phyloP scores from a whole-genome alignment of 495 filamentous ascomycete genomes.

The Aspergillus funiculosus region DNA sequence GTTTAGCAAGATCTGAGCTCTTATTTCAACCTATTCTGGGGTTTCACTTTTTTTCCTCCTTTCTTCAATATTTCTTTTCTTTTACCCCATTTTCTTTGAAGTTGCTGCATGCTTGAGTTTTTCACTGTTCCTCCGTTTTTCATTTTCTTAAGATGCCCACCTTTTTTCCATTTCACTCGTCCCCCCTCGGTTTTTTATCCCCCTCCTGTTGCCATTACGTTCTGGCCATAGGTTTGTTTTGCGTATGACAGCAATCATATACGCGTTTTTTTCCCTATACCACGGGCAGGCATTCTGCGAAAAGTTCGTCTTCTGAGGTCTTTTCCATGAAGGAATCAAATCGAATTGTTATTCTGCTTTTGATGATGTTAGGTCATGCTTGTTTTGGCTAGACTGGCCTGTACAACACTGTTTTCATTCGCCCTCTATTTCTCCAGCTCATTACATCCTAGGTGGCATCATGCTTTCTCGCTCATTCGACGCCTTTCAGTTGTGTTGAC shows the following conservation, averaged over 20 bases:
- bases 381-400: conserved; percentile 29
- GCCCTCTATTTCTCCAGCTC: conserved; percentile 21
- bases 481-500: conserved; percentile 13
- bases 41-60: conserved; percentile 12
- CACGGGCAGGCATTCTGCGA: conserved; percentile 48
- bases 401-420: conserved; percentile 30
- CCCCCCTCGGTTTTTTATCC: conserved; percentile 16
- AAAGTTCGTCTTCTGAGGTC: conserved; percentile 39
- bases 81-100: conserved; percentile 5
- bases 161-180: conserved; percentile 7
- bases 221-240: conserved; percentile 30
- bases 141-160: conserved; percentile 1
- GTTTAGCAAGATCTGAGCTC: conserved; percentile 42
- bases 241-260: conserved; percentile 37
- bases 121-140: conserved; percentile 13
- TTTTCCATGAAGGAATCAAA: conserved; percentile 38
- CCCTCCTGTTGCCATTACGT: conserved; percentile 16
- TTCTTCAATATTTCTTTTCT: conserved; percentile 6
- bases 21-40: conserved; percentile 10
- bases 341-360: conserved; percentile 39
- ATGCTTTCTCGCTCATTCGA: conserved; percentile 23
- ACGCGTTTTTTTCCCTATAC: conserved; percentile 37
- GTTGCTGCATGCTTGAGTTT: conserved; percentile 13
- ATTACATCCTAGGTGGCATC: conserved; percentile 19
- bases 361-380: conserved; percentile 32